A percentile compares a stretch with the other conserved stretches of the same genome.
Conservation (phyloP, 306 rosid species). For the Coriaria nepalensis region DNA sequence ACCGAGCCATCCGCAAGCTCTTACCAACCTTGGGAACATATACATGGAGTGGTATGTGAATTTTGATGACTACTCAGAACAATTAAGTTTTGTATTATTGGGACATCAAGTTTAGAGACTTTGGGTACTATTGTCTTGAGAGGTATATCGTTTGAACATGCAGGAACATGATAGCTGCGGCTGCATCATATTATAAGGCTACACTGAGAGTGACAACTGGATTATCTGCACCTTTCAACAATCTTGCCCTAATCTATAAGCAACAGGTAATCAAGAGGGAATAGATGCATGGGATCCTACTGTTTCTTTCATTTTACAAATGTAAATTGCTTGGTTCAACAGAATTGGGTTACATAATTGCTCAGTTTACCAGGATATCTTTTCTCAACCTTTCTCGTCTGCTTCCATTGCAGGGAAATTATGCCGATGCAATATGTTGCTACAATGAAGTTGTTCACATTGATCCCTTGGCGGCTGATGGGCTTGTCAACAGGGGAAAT, state of each 20-base stretch:
- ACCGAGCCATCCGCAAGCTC: conserved; percentile 94
- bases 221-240: conserved; percentile 88
- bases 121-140: not conserved
- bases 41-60: conserved; percentile 84
- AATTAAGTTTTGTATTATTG: not conserved
- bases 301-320: not conserved
- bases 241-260: conserved; percentile 87
- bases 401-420: conserved; percentile 58
- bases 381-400: not conserved
- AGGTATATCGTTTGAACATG: conserved; percentile 1
- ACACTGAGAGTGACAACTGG: conserved; percentile 89
- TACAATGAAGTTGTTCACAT: conserved; percentile 96
- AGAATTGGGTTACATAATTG: too few relatives aligned
- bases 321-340: too few relatives aligned
- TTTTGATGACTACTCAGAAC: not conserved
- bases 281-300: not conserved
- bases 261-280: conserved; percentile 49
- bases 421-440: conserved; percentile 93
- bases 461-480: conserved; percentile 98
- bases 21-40: conserved; percentile 91
- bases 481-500: conserved; percentile 97
- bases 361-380: not conserved
- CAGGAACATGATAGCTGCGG: conserved; percentile 93
- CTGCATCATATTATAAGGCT: conserved; percentile 90
- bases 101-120: too few relatives aligned